Base-by-base conservation (phyloP, 108 stramenopile species). In the Cyclotella sp. region DNA sequence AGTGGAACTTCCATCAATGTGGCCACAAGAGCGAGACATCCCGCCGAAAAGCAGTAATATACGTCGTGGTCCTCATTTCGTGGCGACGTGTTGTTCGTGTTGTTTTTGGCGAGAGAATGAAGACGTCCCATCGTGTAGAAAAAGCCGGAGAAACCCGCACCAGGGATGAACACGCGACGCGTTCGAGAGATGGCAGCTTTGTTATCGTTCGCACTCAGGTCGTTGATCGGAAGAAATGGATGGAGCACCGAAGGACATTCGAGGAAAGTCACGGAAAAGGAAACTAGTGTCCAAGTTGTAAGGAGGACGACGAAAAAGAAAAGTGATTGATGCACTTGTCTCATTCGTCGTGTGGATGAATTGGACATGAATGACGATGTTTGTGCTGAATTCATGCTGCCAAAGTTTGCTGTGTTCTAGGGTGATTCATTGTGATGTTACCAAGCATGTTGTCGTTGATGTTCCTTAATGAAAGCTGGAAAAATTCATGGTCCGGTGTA, bases 71-170 rank as follows among this genome's bases (percentile, higher is more conserved):
- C 9, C 44, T 51, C 9, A 34, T 22, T 12, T 70, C 22, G 9
- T 41, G 40, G 42, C 39, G 22, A 21, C 45, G 14, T 29, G 79
- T 66, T 43, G 42, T n/a, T n/a, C n/a, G 19, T 19, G 4, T 18
- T 47, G 24, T 47, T 22, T 22, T 26, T 14, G 14, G 9, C 12
- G 45, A 65, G 30, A 57, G 68, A 43, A 10, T 75, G 63, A 59
- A 81, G 63, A 46, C 85, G 81, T 53, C 92, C 92, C 51, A 93
- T 51, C 3, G 85, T 84, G 65, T 87, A 93, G 79, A 89, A 93
- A 75, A 89, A 93, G 28, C 92, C 90, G 1, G 84, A 84, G 65
- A 93, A 93, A 0, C 92, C 92, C 11, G 83, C 89, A 13, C 92
- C 92, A 21, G 84, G 86, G 22, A 90, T 88, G 66, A 85, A 93